Evolutionary conservation across 202 grass and related monocot genomes (phyloP), one percentile per base, ranked within the genome.

Genomic region (Brachypodium distachyon): DNA sequence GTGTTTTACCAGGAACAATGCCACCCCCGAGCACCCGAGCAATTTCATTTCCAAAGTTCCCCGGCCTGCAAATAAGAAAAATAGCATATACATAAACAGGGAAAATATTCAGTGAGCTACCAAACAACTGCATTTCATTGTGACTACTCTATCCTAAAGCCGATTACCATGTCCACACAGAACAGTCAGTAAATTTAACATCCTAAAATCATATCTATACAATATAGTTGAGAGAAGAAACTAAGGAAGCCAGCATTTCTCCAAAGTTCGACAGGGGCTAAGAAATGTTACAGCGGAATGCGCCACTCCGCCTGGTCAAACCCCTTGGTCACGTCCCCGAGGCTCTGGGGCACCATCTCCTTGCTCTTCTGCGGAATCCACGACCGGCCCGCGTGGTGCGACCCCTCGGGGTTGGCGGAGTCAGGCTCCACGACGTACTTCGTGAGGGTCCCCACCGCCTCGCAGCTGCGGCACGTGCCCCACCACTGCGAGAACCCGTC

Each of bases 21-120:
- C 91, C 95, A 55, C 91, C 95, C 55, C 95, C 91, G 84, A 97
- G 91, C 34, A 97, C 91, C 64, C 87, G 88, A 77, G 84, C 40
- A 7, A 97, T 53, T 83, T 97, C 91, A 73, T 64, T 81, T 44
- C 95, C 95, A 11, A 97, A 94, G 32, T n/a, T 84, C 52, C 95
- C 95, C 5, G 76, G 71, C 42, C 95, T 94, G 78, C 23, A 78
- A 66, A 61, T 53, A 39, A 65, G 53, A 56, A 10, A 32, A 14
- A 27, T 8, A 89, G 7, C 43, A 82, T 67, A 37, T 13, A 40
- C n/a, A 36, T 38, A n/a, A 22, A 60, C 28, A 43, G 27, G 55
- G 42, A 33, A 49, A 55, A 25, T 31, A 22, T 37, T 9, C 43
- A 38, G 55, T 37, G 31, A 48, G 32, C 63, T 78, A 57, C 25